These are phyloP conservation scores for Colletotrichum euphorbiae DNA, from an alignment of 2,329 filamentous ascomycete genomes.

Conservation along the genomic window DNA sequence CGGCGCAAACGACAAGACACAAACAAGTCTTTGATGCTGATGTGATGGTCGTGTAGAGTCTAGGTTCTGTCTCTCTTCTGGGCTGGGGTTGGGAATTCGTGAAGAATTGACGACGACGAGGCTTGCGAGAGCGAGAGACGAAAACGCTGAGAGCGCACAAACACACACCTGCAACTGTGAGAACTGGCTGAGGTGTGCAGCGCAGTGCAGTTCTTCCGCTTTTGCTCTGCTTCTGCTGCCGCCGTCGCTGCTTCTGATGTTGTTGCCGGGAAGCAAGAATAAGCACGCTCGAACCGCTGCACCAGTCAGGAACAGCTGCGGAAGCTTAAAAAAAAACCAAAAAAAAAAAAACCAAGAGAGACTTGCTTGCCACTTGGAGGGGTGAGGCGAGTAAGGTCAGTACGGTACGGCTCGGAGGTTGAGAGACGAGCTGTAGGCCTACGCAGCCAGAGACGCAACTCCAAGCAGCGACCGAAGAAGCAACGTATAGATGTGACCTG, in stretches of 20 bases:
- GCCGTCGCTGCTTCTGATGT: conserved; percentile 3
- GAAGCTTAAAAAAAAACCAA: neutral
- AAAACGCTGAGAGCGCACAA: conserved; percentile 34
- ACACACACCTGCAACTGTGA: conserved; percentile 19
- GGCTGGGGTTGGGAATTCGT: conserved; percentile 2
- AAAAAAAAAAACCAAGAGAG: neutral
- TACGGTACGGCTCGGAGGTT: neutral
- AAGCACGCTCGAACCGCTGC: conserved; percentile 28
- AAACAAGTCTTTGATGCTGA: neutral
- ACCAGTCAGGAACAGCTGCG: conserved; percentile 7
- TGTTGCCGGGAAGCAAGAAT: conserved; percentile 28
- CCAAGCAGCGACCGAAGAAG: conserved; percentile 33
- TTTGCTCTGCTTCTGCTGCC: neutral
- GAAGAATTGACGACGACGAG: neutral
- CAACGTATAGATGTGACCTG: conserved; percentile 36
- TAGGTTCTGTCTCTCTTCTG: neutral
- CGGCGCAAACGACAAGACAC: too few relatives aligned
- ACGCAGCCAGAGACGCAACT: conserved; percentile 17
- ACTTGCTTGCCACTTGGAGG: conserved; percentile 9
- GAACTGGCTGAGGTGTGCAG: neutral
- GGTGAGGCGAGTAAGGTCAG: conserved; percentile 13
- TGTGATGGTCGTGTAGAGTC: neutral
- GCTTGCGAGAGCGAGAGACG: conserved; percentile 4
- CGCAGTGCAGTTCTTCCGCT: neutral
- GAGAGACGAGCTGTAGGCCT: conserved; percentile 8